A percentile compares a stretch with the other conserved stretches of the same genome.
phyloP scores from a whole-genome alignment of 108 stramenopile genomes.

The Fragilariopsis cylindrus region DNA sequence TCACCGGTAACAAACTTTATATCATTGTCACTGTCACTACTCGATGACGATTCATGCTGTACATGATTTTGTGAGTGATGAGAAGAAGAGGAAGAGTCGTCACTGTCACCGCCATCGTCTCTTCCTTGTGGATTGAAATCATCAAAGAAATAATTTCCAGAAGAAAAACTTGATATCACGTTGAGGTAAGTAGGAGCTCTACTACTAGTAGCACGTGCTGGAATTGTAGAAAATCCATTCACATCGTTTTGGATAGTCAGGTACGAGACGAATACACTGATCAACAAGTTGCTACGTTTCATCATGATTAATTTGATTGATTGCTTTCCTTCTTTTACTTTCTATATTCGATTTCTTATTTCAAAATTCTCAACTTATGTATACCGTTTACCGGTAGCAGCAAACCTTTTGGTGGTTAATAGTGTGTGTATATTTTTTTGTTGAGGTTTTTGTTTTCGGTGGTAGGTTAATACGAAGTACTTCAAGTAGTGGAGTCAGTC shows the following conservation, averaged over 20 bases:
- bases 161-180: background rate
- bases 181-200: background rate
- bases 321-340: background rate
- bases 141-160: constrained; percentile 17
- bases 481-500: too few relatives aligned
- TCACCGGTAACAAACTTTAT: constrained; percentile 53
- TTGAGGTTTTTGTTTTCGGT: too few relatives aligned
- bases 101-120: background rate
- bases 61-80: background rate
- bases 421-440: too few relatives aligned
- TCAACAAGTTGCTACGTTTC: background rate
- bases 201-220: background rate
- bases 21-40: background rate
- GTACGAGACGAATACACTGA: background rate
- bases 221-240: background rate
- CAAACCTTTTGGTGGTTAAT: too few relatives aligned
- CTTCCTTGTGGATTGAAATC: constrained; percentile 5
- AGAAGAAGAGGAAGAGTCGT: background rate
- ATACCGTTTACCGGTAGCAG: too few relatives aligned
- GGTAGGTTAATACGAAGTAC: too few relatives aligned
- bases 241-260: background rate
- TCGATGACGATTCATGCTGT: background rate
- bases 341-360: too few relatives aligned
- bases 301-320: background rate
- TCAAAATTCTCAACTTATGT: too few relatives aligned